phyloP scores from a whole-genome alignment of 495 filamentous ascomycete species.

The Cenococcum geophilum region DNA sequence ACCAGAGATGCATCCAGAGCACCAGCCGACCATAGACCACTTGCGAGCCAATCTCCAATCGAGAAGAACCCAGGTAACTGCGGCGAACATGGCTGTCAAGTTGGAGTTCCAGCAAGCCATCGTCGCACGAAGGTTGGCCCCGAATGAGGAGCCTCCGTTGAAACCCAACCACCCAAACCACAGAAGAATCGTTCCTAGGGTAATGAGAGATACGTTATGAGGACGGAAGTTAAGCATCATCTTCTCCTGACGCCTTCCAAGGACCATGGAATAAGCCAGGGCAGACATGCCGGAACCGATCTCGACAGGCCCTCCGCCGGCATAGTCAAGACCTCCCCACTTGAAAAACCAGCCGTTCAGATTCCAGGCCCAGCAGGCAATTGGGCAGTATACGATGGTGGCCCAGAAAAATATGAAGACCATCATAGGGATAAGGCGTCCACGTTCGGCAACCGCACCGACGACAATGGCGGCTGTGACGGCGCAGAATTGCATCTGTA shows the following conservation, averaged over 20 bases:
- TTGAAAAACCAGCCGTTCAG: constrained; percentile 86
- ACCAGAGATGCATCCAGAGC: constrained; percentile 64
- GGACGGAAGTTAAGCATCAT: constrained; percentile 90
- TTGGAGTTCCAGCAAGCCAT: constrained; percentile 99
- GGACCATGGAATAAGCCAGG: constrained; percentile 89
- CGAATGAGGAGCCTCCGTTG: constrained; percentile 96
- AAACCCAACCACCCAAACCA: constrained; percentile 99
- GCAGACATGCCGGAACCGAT: constrained; percentile 91
- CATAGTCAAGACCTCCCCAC: constrained; percentile 93
- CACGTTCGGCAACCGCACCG: constrained; percentile 88
- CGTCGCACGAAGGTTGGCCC: constrained; percentile 86
- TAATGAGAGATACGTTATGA: constrained; percentile 96
- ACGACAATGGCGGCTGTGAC: constrained; percentile 90
- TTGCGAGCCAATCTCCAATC: constrained; percentile 93
- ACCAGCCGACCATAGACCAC: constrained; percentile 99
- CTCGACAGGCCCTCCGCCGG: constrained; percentile 95
- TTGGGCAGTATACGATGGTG: constrained; percentile 92
- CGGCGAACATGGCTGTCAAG: constrained; percentile 80
- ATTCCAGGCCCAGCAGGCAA: constrained; percentile 96
- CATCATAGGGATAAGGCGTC: constrained; percentile 89
- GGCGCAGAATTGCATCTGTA: constrained; percentile 89
- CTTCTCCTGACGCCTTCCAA: constrained; percentile 94
- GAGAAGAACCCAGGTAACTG: constrained; percentile 83
- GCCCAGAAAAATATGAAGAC: constrained; percentile 95
- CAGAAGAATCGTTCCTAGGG: constrained; percentile 87